Evolutionary conservation across 2,329 filamentous ascomycete genomes (phyloP).

Genomic region (Fusarium neocosmosporiellum): DNA sequence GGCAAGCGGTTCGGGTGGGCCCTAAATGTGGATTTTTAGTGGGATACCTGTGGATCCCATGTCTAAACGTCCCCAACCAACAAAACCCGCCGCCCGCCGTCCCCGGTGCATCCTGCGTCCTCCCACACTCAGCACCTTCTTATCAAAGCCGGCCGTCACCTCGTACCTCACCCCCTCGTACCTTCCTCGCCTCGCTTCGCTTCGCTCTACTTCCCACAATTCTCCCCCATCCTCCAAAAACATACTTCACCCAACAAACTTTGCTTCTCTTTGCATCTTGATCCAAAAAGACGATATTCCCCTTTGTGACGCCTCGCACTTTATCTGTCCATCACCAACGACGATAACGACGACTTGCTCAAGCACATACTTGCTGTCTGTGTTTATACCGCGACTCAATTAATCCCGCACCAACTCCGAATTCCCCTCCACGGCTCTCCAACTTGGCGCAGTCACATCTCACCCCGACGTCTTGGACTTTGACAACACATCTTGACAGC

Average conservation of each 20-base stretch:
- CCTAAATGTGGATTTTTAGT: not conserved
- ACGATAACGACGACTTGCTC: constrained; percentile 19
- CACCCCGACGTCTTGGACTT: not conserved
- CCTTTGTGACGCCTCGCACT: constrained; percentile 25
- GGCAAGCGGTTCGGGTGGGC: constrained; percentile 35
- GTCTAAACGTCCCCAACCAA: constrained; percentile 44
- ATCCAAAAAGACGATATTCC: constrained; percentile 5
- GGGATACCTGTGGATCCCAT: constrained; percentile 24
- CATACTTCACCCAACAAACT: constrained; percentile 37
- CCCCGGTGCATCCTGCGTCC: constrained; percentile 38
- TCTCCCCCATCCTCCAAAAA: constrained; percentile 36
- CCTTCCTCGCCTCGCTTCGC: constrained; percentile 41
- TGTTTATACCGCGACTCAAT: constrained; percentile 30
- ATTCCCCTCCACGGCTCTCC: constrained; percentile 22
- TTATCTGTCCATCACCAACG: constrained; percentile 17
- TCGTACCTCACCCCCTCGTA: constrained; percentile 42
- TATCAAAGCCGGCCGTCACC: constrained; percentile 41
- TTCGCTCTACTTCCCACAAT: constrained; percentile 42
- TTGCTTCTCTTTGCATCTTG: constrained; percentile 23
- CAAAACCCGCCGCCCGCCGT: constrained; percentile 46
- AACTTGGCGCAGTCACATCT: constrained; percentile 12
- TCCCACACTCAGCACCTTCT: constrained; percentile 37
- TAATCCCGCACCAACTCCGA: constrained; percentile 45
- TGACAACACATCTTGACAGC: not conserved
- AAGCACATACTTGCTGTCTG: constrained; percentile 27